These are phyloP conservation scores for Microbotryum silenes-acaulis DNA, from an alignment of 1,284 basidiomycete species.

Conservation along the genomic window DNA sequence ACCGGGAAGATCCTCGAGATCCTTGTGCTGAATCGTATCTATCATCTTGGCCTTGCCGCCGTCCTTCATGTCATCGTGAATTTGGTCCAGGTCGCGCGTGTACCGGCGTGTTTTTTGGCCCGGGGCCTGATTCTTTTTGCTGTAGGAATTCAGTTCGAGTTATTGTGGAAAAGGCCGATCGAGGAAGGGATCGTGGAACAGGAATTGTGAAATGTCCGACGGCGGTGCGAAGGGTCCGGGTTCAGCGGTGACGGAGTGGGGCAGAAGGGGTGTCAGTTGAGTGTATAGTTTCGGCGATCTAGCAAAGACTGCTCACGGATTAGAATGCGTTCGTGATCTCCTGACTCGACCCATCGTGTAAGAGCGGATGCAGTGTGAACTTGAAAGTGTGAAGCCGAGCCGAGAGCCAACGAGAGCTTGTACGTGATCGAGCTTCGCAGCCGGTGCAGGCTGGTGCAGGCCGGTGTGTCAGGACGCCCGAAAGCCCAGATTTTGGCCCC, in stretches of 20 bases:
- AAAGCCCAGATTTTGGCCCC: too few species aligned
- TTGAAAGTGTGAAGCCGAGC: too few species aligned
- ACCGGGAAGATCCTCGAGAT: constrained; percentile 27
- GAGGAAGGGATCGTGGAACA: neutral
- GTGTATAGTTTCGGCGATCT: neutral
- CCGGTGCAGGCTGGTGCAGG: too few species aligned
- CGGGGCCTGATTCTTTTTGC: constrained; percentile 31
- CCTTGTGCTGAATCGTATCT: constrained; percentile 12
- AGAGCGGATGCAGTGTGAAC: too few species aligned
- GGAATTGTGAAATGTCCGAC: too few species aligned
- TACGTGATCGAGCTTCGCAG: too few species aligned
- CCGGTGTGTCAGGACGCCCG: too few species aligned
- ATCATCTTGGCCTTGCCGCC: constrained; percentile 11
- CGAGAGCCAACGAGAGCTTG: too few species aligned
- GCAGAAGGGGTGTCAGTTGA: neutral
- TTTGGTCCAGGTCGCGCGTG: constrained; percentile 28
- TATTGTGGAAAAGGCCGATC: neutral
- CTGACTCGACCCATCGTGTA: constrained; percentile 25
- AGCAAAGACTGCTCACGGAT: constrained; percentile 14
- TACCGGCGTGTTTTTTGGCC: constrained; percentile 23
- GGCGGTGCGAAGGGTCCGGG: neutral
- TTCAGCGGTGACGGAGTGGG: neutral
- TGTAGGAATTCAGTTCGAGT: neutral
- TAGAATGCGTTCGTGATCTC: constrained; percentile 24
- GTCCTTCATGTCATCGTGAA: constrained; percentile 29